phyloP scores from a whole-genome alignment of 202 grass and related monocot species.

The Cymbopogon flexuosus region DNA sequence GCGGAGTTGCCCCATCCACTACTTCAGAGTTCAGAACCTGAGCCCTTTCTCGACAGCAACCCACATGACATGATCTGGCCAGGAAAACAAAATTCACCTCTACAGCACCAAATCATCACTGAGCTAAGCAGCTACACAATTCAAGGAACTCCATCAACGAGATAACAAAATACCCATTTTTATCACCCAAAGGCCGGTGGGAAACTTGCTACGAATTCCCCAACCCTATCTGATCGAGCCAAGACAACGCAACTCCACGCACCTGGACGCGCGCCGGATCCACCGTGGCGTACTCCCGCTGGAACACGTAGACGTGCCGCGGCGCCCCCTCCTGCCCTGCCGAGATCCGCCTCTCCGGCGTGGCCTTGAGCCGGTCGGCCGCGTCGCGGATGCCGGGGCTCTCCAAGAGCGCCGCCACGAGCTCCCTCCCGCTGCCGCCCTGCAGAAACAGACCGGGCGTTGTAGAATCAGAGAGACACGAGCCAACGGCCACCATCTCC shows the following conservation, averaged over 20 bases:
- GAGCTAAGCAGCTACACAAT: neutral
- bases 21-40: neutral
- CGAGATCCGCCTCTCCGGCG: slow-evolving; percentile 48
- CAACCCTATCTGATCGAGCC: neutral
- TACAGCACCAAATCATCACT: neutral
- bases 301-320: slow-evolving; percentile 75
- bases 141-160: neutral
- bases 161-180: slow-evolving; percentile 15
- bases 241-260: neutral
- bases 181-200: neutral
- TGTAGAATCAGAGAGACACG: neutral
- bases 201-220: neutral
- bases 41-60: neutral
- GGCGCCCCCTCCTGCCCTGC: slow-evolving; percentile 15
- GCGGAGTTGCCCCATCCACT: neutral
- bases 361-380: slow-evolving; percentile 44
- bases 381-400: slow-evolving; percentile 43
- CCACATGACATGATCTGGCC: neutral
- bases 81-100: neutral
- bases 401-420: slow-evolving; percentile 49
- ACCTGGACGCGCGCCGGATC: slow-evolving; percentile 70
- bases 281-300: slow-evolving; percentile 88
- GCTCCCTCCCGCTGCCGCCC: slow-evolving; percentile 39
- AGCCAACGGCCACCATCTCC: no score
- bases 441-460: neutral